phyloP scores from a whole-genome alignment of 2,329 filamentous ascomycete species.

The Fusarium mexicanum region DNA sequence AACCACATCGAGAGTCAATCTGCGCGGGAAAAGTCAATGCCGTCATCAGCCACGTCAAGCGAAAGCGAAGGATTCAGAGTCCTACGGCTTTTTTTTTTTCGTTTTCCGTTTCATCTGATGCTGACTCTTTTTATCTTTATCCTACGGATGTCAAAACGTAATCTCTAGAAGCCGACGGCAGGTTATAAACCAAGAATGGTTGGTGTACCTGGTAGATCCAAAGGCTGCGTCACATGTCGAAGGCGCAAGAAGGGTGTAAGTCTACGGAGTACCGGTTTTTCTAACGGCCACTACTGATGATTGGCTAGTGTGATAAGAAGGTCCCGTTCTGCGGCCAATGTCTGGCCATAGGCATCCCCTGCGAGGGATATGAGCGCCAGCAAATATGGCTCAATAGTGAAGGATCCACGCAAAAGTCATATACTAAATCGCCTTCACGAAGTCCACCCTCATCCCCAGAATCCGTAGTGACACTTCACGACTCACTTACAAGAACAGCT shows the following conservation, averaged over 20 bases:
- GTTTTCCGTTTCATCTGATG: no score
- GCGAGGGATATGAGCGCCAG: slow-evolving; percentile 2
- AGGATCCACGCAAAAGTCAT: neutral
- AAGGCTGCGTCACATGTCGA: slow-evolving; percentile 12
- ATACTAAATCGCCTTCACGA: neutral
- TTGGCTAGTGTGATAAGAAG: slow-evolving; percentile 10
- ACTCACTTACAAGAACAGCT: neutral
- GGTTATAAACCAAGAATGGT: neutral
- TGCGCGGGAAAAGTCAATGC: slow-evolving; percentile 16
- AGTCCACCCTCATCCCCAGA: neutral
- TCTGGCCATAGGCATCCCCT: neutral
- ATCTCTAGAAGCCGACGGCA: no score
- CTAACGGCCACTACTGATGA: accelerated
- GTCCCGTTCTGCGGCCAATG: slow-evolving; percentile 4
- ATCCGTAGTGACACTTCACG: neutral
- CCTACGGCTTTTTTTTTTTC: neutral
- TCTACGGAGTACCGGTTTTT: no score
- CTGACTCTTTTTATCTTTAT: neutral
- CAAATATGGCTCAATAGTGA: slow-evolving; percentile 20
- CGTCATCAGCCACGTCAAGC: slow-evolving; percentile 12
- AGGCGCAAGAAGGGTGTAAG: slow-evolving; percentile 21
- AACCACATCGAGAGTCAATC: slow-evolving; percentile 26
- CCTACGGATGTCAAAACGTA: neutral
- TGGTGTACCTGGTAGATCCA: slow-evolving; percentile 21
- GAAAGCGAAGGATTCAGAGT: neutral